A percentile compares a stretch with the other conserved stretches of the same genome.
Conservation (phyloP, 495 filamentous ascomycete species). For the Delitschia confertaspora region DNA sequence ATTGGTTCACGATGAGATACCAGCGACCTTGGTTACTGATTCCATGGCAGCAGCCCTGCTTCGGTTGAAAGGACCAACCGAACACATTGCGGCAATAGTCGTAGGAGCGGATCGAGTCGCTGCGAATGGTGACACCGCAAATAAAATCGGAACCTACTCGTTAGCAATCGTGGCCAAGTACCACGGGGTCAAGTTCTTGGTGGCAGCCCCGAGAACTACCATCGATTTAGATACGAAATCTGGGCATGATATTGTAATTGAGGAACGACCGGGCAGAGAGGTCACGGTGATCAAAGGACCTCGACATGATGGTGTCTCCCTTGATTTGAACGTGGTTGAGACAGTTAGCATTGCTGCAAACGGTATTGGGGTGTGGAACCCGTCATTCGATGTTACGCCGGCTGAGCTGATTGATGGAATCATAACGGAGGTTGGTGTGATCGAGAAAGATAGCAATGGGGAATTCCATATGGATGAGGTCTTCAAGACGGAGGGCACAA, state of each 20-base stretch:
- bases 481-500: constrained; percentile 36
- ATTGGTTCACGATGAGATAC: constrained; percentile 84
- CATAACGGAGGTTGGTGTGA: constrained; percentile 83
- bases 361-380: constrained; percentile 84
- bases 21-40: constrained; percentile 89
- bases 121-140: constrained; percentile 93
- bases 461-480: constrained; percentile 58
- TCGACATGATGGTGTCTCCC: constrained; percentile 33
- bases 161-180: constrained; percentile 77
- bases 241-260: constrained; percentile 74
- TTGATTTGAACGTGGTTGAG: constrained; percentile 47
- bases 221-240: constrained; percentile 75
- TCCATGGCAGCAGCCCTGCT: constrained; percentile 91
- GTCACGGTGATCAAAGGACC: constrained; percentile 72
- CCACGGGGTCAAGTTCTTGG: constrained; percentile 88
- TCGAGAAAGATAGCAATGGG: constrained; percentile 67
- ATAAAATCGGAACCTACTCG: constrained; percentile 95
- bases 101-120: constrained; percentile 94
- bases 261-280: constrained; percentile 71
- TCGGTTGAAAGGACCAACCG: constrained; percentile 41
- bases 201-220: constrained; percentile 88
- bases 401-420: constrained; percentile 81
- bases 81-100: constrained; percentile 70
- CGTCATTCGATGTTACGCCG: constrained; percentile 91
- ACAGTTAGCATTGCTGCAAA: constrained; percentile 73